A percentile compares a stretch with the other conserved stretches of the same genome.
phyloP scores from a whole-genome alignment of 1,139 yeast genomes.

The Yamadazyma sp. region DNA sequence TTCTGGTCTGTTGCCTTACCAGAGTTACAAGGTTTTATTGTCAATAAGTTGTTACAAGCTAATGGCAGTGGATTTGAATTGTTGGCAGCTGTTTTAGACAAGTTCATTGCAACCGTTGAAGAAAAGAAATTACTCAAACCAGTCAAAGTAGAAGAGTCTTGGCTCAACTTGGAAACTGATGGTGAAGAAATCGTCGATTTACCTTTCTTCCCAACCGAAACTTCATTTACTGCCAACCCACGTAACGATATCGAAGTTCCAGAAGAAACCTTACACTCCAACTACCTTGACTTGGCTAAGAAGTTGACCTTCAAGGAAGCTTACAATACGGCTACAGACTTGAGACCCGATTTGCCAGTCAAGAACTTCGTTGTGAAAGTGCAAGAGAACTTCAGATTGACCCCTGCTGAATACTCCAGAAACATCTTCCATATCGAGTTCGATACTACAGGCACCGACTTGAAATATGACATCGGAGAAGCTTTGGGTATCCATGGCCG shows the following conservation, averaged over 20 bases:
- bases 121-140: constrained; percentile 49
- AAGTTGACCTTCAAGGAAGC: constrained; percentile 82
- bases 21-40: constrained; percentile 62
- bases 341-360: constrained; percentile 91
- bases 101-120: constrained; percentile 56
- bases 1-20: constrained; percentile 78
- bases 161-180: constrained; percentile 35
- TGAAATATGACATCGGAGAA: constrained; percentile 92
- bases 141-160: constrained; percentile 43
- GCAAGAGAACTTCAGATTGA: constrained; percentile 86
- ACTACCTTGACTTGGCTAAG: constrained; percentile 61
- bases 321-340: constrained; percentile 49
- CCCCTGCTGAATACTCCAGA: constrained; percentile 90
- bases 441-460: constrained; percentile 86
- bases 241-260: constrained; percentile 36
- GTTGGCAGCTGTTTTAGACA: constrained; percentile 78
- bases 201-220: constrained; percentile 57
- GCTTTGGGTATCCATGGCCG: constrained; percentile 95
- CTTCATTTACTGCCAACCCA: constrained; percentile 62
- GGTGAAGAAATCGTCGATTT: constrained; percentile 31
- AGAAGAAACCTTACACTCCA: constrained; percentile 38
- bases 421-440: constrained; percentile 96
- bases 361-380: constrained; percentile 86
- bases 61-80: constrained; percentile 82
- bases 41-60: constrained; percentile 77